Evolutionary conservation across 2,329 filamentous ascomycete species (phyloP), one percentile per base, ranked within the genome.

Genomic region (Colletotrichum gloeosporioides): DNA sequence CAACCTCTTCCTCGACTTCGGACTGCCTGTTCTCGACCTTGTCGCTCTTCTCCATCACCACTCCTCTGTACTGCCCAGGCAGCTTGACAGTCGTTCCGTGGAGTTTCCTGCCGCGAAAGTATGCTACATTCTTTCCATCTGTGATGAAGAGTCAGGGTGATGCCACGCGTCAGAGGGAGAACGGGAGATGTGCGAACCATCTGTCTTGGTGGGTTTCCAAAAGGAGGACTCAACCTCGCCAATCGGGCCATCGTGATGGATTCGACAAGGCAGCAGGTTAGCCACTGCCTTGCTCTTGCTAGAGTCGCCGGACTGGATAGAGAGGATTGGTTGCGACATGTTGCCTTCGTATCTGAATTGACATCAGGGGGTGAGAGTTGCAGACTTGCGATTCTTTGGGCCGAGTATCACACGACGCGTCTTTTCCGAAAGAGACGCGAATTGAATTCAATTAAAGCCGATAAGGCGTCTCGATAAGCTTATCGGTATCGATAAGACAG

Each of bases 71-170:
- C 4, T 91, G 90, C n/a, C 91, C 86, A 0, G 96, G 95, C 1
- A 98, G 83, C 5, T 88, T 87, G 4, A 97, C 84, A 1, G 87
- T 81, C 77, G 91, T 93, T 57, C 95, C 95, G 62, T 92, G 89
- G 2, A 98, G 89, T 82, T 94, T 96, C 65, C 95, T 92, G 39
- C 96, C 96, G 77, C 96, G 93, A 78, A 98, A 94, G 81, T 96
- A 94, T 6, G 93, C 88, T 3, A 89, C 90, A 53, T 87, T 87
- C 3, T 85, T 87, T 12, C 86, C 86, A 80, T 90, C 91, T 93
- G 61, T 0, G 8, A 2, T 31, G 49, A 27, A 25, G 18, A 16
- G 36, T 81, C 7, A 81, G 78, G 53, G 8, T 29, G 31, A 13
- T 8, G 22, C 16, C 12, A 13, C 8, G 2, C 27, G 29, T 8